Base-by-base conservation (phyloP, 2,329 filamentous ascomycete species). In the Coniochaeta pulveracea region DNA sequence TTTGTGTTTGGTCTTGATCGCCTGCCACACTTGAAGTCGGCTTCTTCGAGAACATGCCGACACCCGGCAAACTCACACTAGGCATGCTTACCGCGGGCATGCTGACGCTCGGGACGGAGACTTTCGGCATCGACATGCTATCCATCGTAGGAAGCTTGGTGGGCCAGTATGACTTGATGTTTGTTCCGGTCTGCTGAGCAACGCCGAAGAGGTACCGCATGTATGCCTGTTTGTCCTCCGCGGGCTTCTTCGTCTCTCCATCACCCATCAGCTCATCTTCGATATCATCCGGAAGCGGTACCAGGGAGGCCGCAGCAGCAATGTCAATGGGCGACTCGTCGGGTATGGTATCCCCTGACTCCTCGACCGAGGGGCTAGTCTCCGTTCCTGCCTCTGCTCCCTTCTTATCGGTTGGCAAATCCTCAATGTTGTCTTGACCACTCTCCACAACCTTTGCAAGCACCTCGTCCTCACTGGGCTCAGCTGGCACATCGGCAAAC, bases 261-360 rank as follows among this genome's bases (percentile, higher is more conserved):
- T 38, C 29, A 9, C 44, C 42, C 10, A 53, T 47, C 0, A 40
- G 47, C 2, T 54, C 42, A 1, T 56, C 43, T 1, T 54, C 51
- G 1, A 51, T 48, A 14, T 63, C 63, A 14, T 56, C 55, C 0
- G 66, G 65, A 0, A 68, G 46, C 0, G 66, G 64, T 0, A 67
- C 62, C 2, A 69, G 50, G 0, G 65, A 63, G 1, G 66, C 66
- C 0, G 66, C 66, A 0, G 65, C 66, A 0, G 65, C 63, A 19
- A 71, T 70, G 37, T 71, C 66, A 24, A 71, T 56, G 3, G 66
- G 66, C 2, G 66, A 67, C 37, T 66, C 61, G 23, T 60, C 47
- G 0, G 61, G 57, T 11, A 63, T 56, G 56, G 0, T 36, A 4
- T 41, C 36, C 7, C 40, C 34, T 0, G 27, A 39, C 21, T 41